phyloP scores from a whole-genome alignment of 2,329 filamentous ascomycete genomes.

The Diplodia sapinea region DNA sequence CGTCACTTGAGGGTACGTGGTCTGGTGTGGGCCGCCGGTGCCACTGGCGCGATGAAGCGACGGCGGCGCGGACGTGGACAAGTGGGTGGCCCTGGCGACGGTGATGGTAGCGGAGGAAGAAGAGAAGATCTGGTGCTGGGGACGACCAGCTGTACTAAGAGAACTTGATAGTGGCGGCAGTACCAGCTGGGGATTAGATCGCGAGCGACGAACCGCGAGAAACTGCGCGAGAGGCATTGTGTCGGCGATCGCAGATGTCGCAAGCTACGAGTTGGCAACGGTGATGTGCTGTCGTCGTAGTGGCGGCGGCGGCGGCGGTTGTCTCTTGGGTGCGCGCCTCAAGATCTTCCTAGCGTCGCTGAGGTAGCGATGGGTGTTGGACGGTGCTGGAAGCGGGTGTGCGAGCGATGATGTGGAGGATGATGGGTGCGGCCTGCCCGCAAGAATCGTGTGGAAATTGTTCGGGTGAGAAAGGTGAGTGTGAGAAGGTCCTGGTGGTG shows the following conservation, averaged over 20 bases:
- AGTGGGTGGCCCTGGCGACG: too few relatives aligned
- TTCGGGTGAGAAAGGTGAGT: background rate
- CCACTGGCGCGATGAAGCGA: background rate
- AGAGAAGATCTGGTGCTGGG: background rate
- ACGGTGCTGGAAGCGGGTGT: too few relatives aligned
- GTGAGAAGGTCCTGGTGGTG: background rate
- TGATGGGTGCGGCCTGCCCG: too few relatives aligned
- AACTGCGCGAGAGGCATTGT: background rate
- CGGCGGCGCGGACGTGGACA: background rate
- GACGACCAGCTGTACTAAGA: background rate
- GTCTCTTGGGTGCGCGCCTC: background rate
- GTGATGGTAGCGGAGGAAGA: background rate
- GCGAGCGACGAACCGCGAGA: background rate
- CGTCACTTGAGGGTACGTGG: background rate
- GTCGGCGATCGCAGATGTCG: background rate
- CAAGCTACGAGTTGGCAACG: background rate
- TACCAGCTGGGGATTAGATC: background rate
- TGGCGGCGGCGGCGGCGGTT: background rate
- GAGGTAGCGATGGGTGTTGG: too few relatives aligned
- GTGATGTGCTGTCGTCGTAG: background rate
- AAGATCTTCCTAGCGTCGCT: background rate
- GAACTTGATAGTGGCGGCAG: background rate
- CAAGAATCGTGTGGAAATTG: background rate
- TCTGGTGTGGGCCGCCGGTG: background rate
- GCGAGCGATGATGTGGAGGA: too few relatives aligned